These are phyloP conservation scores for Rhytidhysteron rufulum DNA, from an alignment of 2,329 filamentous ascomycete genomes.

Conservation along the genomic window DNA sequence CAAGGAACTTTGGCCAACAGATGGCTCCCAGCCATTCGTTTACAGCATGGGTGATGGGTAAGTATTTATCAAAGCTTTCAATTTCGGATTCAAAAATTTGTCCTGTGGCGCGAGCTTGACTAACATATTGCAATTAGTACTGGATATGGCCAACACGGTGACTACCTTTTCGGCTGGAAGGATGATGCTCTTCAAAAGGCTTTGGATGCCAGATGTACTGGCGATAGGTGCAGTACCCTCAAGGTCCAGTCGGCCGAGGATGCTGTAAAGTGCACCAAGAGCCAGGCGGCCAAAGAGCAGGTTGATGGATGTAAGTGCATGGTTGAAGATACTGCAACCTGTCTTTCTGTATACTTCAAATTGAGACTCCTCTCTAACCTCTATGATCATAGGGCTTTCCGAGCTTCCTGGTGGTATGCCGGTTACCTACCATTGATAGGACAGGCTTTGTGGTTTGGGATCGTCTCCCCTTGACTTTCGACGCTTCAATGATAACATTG, in stretches of 20 bases:
- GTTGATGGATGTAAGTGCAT: slow-evolving; percentile 8
- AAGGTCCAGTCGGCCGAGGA: slow-evolving; percentile 12
- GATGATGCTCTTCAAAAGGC: slow-evolving; percentile 1
- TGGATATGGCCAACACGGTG: slow-evolving; percentile 22
- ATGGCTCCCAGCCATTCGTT: slow-evolving; percentile 22
- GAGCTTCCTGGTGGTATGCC: slow-evolving; percentile 25
- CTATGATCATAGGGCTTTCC: slow-evolving; percentile 24
- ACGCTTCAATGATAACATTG: no score
- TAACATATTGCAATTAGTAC: slow-evolving; percentile 9
- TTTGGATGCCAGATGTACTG: slow-evolving; percentile 17
- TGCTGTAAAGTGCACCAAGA: neutral
- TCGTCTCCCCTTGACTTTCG: no score
- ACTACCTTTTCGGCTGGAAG: slow-evolving; percentile 26
- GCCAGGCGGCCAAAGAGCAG: neutral
- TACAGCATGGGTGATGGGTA: slow-evolving; percentile 37
- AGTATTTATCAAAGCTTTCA: slow-evolving; percentile 2
- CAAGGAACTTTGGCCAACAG: slow-evolving; percentile 18
- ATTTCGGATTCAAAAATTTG: neutral
- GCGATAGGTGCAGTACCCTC: slow-evolving; percentile 25
- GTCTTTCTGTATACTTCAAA: neutral
- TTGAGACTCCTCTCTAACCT: slow-evolving; percentile 7
- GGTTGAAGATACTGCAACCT: slow-evolving; percentile 15
- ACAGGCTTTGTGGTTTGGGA: no score
- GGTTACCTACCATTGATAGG: slow-evolving; percentile 17
- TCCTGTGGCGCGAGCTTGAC: neutral